phyloP scores from a whole-genome alignment of 495 filamentous ascomycete species.

The Elaphomyces granulatus region DNA sequence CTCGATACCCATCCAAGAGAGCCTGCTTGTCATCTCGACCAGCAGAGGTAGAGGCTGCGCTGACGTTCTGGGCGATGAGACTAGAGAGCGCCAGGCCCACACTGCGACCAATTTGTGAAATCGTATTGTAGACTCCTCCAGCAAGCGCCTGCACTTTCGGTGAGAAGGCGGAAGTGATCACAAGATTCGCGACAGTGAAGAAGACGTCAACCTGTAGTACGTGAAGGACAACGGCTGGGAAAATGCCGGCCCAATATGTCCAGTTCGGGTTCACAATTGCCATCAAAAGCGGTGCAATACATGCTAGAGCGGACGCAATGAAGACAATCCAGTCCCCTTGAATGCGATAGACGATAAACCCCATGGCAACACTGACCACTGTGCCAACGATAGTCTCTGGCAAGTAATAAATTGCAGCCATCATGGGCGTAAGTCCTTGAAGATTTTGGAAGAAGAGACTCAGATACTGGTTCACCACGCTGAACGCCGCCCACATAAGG shows the following conservation, averaged over 20 bases:
- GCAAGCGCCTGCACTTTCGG: constrained; percentile 43
- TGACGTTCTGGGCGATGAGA: no score
- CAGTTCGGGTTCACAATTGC: constrained; percentile 27
- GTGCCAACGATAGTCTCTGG: constrained; percentile 37
- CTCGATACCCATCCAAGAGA: constrained; percentile 42
- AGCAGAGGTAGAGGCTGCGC: constrained; percentile 11
- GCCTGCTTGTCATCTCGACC: constrained; percentile 20
- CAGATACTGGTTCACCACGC: constrained; percentile 36
- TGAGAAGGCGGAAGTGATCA: constrained; percentile 46
- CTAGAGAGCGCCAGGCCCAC: constrained; percentile 45
- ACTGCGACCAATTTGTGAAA: constrained; percentile 45
- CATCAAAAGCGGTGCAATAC: constrained; percentile 40
- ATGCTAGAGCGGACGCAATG: constrained; percentile 26
- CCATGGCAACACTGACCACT: constrained; percentile 37
- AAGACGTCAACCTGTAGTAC: constrained; percentile 37
- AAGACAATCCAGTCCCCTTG: constrained; percentile 33
- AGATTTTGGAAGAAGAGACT: constrained; percentile 41
- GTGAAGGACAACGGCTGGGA: constrained; percentile 33
- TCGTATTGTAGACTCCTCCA: constrained; percentile 50
- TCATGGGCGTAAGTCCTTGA: constrained; percentile 28
- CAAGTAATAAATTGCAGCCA: constrained; percentile 39
- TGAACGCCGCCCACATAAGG: constrained; percentile 33
- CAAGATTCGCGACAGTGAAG: constrained; percentile 42
- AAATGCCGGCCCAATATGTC: constrained; percentile 43
- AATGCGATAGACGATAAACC: constrained; percentile 36